phyloP scores from a whole-genome alignment of 163 green algal species.

The Picocystis sp. region DNA sequence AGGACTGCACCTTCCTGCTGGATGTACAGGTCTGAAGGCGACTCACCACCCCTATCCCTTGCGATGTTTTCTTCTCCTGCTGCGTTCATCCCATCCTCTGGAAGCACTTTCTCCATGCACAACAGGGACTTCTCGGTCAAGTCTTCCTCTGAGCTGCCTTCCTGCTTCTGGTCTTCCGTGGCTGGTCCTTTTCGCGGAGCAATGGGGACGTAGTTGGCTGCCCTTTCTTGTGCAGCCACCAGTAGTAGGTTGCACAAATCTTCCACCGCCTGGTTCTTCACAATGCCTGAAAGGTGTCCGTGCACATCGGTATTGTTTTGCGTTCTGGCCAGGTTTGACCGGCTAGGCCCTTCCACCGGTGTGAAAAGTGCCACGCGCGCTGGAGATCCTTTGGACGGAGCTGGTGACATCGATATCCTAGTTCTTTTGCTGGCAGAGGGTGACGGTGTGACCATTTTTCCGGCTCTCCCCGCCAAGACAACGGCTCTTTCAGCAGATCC shows the following conservation, averaged over 20 bases:
- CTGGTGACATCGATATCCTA: not conserved
- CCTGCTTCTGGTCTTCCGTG: constrained; percentile 1
- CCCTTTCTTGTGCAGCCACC: constrained; percentile 38
- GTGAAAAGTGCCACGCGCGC: not conserved
- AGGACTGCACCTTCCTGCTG: constrained; percentile 44
- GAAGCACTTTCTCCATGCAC: not conserved
- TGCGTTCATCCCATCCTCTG: not conserved
- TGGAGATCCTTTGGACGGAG: not conserved
- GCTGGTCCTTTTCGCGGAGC: not conserved
- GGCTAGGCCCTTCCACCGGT: not conserved
- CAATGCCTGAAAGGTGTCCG: constrained; percentile 20
- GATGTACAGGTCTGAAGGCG: constrained; percentile 17
- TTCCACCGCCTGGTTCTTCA: constrained; percentile 39
- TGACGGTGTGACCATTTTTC: not conserved
- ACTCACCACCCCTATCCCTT: not conserved
- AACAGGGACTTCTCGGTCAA: constrained; percentile 8
- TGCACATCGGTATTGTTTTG: not conserved
- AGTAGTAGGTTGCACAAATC: constrained; percentile 48
- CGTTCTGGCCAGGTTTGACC: not conserved
- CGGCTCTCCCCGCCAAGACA: not conserved
- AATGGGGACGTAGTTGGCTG: not conserved
- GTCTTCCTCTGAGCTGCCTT: constrained; percentile 2
- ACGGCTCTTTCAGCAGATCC: constrained; percentile 20
- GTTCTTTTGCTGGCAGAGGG: not conserved
- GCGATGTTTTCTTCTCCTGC: not conserved